phyloP scores from a whole-genome alignment of 306 rosid genomes.

The Cajanus cajan region DNA sequence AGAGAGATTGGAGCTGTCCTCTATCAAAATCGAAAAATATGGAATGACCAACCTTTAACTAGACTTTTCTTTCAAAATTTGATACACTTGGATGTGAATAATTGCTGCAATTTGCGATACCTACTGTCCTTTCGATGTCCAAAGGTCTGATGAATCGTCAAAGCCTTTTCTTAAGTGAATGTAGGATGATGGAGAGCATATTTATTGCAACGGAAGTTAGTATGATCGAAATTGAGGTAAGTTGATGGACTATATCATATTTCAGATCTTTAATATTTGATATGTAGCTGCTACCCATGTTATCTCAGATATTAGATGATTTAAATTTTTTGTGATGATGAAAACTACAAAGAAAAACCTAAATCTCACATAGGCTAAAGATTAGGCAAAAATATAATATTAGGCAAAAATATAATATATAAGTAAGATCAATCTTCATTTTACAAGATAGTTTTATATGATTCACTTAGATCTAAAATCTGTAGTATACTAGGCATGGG shows the following conservation, averaged over 20 bases:
- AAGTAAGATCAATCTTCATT: too few species aligned
- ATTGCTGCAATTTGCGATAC: neutral
- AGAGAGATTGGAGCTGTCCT: neutral
- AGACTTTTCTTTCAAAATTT: neutral
- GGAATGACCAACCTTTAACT: neutral
- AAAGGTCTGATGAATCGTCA: neutral
- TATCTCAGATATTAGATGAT: too few species aligned
- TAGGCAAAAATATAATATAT: too few species aligned
- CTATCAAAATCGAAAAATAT: neutral
- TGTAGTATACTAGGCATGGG: too few species aligned
- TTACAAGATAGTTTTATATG: neutral
- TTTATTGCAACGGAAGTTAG: neutral
- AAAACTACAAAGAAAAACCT: too few species aligned
- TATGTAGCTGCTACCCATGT: neutral
- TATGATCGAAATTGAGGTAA: neutral
- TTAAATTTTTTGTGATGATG: too few species aligned
- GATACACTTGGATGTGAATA: neutral
- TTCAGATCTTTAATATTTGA: neutral
- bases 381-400: too few species aligned
- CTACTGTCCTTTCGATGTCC: neutral
- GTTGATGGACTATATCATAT: neutral
- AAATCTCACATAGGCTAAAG: too few species aligned
- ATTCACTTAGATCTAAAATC: too few species aligned
- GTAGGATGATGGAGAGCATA: neutral
- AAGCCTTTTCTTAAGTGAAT: neutral